phyloP scores from a whole-genome alignment of 495 filamentous ascomycete species.

The Echria macrotheca region DNA sequence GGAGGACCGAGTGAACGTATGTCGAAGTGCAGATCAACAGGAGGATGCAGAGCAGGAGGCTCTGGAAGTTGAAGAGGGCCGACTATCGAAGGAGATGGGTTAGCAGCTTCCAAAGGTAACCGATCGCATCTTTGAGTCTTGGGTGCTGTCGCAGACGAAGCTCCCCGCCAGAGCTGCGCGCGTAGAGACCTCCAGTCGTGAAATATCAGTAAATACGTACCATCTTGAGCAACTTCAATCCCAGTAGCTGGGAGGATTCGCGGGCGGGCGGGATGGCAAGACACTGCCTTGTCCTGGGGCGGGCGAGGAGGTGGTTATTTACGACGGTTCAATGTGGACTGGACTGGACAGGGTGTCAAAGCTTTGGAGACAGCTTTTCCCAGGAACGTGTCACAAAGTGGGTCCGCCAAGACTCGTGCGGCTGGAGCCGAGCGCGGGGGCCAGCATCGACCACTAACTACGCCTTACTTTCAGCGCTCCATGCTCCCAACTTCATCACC shows the following conservation, averaged over 20 bases:
- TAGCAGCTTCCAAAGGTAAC: conserved; percentile 18
- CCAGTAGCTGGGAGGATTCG: background rate
- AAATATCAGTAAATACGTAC: conserved; percentile 5
- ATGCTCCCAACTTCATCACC: too few relatives aligned
- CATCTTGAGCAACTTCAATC: conserved; percentile 14
- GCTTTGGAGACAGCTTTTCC: background rate
- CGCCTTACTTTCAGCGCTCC: too few relatives aligned
- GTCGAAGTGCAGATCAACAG: conserved; percentile 93
- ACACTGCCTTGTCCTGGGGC: background rate
- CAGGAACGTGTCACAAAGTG: too few relatives aligned
- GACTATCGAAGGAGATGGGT: conserved; percentile 49
- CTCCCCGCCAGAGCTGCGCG: too few relatives aligned
- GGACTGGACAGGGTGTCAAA: conserved; percentile 9
- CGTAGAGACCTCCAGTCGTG: conserved; percentile 13
- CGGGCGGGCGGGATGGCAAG: background rate
- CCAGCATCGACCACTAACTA: too few relatives aligned
- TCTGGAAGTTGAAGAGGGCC: conserved; percentile 97
- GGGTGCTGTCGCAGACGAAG: too few relatives aligned
- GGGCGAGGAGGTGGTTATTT: background rate
- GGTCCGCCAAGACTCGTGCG: background rate
- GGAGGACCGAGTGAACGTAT: conserved; percentile 86
- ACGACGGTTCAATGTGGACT: background rate
- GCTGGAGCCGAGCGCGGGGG: background rate
- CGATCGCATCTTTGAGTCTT: too few relatives aligned
- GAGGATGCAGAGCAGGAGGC: conserved; percentile 84